Evolutionary conservation across 208 protist species (phyloP).

Genomic region (Crithidia bombi): DNA sequence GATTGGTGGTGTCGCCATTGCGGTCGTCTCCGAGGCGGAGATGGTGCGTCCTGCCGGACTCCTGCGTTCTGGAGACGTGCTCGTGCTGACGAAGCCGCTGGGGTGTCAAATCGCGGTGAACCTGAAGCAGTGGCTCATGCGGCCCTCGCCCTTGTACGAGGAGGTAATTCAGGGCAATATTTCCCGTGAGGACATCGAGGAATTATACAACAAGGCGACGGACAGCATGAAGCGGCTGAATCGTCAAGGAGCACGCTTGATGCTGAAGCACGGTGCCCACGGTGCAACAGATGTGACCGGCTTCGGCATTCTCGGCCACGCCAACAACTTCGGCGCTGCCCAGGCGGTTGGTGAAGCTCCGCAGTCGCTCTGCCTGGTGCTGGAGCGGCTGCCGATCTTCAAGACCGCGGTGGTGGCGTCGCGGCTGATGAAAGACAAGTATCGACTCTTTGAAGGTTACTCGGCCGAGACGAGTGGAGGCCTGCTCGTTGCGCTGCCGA

Average conservation of each 20-base stretch:
- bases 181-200: constrained; percentile 65
- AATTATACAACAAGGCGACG: constrained; percentile 76
- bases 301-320: constrained; percentile 97
- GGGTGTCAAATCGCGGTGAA: constrained; percentile 95
- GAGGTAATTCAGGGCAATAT: constrained; percentile 67
- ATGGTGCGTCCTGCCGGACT: constrained; percentile 89
- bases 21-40: constrained; percentile 78
- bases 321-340: constrained; percentile 90
- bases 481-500: constrained; percentile 87
- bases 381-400: constrained; percentile 91
- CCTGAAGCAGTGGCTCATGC: constrained; percentile 92
- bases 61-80: constrained; percentile 67
- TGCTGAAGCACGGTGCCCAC: constrained; percentile 88
- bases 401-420: constrained; percentile 80
- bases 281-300: constrained; percentile 97
- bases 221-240: constrained; percentile 94
- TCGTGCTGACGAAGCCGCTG: constrained; percentile 97
- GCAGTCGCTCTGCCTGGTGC: constrained; percentile 65
- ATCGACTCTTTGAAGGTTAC: constrained; percentile 89
- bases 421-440: constrained; percentile 81
- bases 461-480: constrained; percentile 96
- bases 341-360: constrained; percentile 49
- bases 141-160: constrained; percentile 70
- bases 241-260: constrained; percentile 80
- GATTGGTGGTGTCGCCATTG: constrained; percentile 94